These are phyloP conservation scores for Trichocladium antarcticum DNA, from an alignment of 495 filamentous ascomycete genomes.

Conservation along the genomic window DNA sequence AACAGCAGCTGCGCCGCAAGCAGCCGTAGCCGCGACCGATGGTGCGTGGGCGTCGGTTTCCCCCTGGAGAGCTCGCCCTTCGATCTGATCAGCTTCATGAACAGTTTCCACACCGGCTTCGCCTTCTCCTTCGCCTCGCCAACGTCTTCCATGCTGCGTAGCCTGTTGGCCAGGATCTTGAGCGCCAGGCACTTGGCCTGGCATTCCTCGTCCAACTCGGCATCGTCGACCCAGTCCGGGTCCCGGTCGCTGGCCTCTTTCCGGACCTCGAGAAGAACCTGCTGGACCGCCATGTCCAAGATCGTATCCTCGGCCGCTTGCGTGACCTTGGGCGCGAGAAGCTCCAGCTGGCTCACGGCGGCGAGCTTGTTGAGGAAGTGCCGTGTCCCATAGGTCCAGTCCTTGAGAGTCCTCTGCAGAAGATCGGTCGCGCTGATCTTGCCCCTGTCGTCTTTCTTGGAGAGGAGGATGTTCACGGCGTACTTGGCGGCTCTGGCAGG, in stretches of 20 bases:
- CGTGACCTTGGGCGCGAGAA: conserved; percentile 61
- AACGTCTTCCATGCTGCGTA: conserved; percentile 52
- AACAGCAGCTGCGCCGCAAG: conserved; percentile 70
- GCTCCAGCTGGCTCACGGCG: conserved; percentile 68
- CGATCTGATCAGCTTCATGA: conserved; percentile 60
- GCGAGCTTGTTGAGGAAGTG: conserved; percentile 79
- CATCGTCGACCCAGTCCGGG: conserved; percentile 56
- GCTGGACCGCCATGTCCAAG: conserved; percentile 62
- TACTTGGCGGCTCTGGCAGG: conserved; percentile 83
- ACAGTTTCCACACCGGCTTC: conserved; percentile 58
- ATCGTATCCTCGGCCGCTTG: conserved; percentile 66
- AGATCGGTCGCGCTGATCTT: conserved; percentile 74
- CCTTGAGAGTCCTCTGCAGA: conserved; percentile 57
- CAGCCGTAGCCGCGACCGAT: conserved; percentile 68
- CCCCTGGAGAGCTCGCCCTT: conserved; percentile 70
- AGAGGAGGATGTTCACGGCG: conserved; percentile 80
- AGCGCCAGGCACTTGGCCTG: conserved; percentile 82
- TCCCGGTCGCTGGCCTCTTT: conserved; percentile 41
- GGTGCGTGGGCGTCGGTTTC: conserved; percentile 58
- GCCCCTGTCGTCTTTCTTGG: conserved; percentile 68
- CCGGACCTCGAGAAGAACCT: conserved; percentile 62
- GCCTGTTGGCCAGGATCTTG: conserved; percentile 74
- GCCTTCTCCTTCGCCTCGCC: conserved; percentile 55
- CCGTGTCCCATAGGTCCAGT: conserved; percentile 63
- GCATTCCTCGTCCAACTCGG: conserved; percentile 64